phyloP scores from a whole-genome alignment of 2,329 filamentous ascomycete genomes.

The Monilinia fructigena region DNA sequence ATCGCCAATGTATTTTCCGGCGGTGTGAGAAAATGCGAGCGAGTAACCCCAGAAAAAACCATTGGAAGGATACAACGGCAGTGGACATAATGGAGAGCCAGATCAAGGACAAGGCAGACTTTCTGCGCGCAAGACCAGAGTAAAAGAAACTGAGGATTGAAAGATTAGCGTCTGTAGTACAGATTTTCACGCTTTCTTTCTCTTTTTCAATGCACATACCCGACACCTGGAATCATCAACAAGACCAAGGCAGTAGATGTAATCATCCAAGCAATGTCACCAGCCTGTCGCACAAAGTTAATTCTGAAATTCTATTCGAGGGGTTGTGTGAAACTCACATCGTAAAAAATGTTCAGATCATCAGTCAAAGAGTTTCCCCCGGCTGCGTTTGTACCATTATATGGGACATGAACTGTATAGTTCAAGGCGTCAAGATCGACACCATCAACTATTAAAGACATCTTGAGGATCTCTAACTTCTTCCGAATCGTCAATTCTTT shows the following conservation, averaged over 20 bases:
- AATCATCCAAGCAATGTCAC: constrained; percentile 84
- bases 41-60: constrained; percentile 60
- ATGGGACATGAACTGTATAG: constrained; percentile 46
- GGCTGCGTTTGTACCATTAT: constrained; percentile 55
- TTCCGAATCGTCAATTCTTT: background rate
- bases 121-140: constrained; percentile 82
- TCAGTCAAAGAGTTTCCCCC: constrained; percentile 60
- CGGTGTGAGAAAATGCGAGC: constrained; percentile 55
- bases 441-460: constrained; percentile 40
- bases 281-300: constrained; percentile 54
- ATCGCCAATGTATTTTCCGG: constrained; percentile 67
- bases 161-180: constrained; percentile 31
- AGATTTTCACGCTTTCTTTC: background rate
- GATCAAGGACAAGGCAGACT: constrained; percentile 84
- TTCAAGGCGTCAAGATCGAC: constrained; percentile 47
- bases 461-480: constrained; percentile 17
- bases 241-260: constrained; percentile 78
- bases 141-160: constrained; percentile 68
- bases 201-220: constrained; percentile 48
- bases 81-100: constrained; percentile 88
- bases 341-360: constrained; percentile 83
- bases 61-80: constrained; percentile 82
- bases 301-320: constrained; percentile 48
- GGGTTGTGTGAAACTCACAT: constrained; percentile 49
- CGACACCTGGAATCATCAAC: constrained; percentile 91